These are phyloP conservation scores for Phtheirospermum japonicum DNA, from an alignment of 257 asterid species.

Conservation along the genomic window DNA sequence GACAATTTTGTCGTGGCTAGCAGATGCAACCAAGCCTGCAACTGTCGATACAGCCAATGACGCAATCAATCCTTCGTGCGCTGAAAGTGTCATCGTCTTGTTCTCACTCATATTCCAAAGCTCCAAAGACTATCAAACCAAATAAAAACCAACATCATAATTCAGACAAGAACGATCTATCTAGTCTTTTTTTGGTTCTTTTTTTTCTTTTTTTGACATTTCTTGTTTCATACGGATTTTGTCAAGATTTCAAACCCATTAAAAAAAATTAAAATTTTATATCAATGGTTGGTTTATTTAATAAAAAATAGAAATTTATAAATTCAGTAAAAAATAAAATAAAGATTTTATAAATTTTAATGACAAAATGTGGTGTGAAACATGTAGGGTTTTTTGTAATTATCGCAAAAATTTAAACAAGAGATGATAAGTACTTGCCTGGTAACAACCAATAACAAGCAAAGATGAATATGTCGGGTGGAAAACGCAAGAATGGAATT, in stretches of 20 bases:
- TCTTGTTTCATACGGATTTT: too few species aligned
- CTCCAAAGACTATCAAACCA: slow-evolving; percentile 65
- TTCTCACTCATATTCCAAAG: slow-evolving; percentile 85
- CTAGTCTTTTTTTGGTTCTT: too few species aligned
- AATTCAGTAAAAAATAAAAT: too few species aligned
- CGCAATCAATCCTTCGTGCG: slow-evolving; percentile 78
- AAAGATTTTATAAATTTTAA: too few species aligned
- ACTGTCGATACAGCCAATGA: slow-evolving; percentile 72
- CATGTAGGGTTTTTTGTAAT: neutral
- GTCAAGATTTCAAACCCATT: too few species aligned
- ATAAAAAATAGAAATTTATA: too few species aligned
- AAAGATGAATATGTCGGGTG: slow-evolving; percentile 83
- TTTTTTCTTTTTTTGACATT: too few species aligned
- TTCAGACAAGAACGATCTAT: neutral
- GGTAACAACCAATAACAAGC: slow-evolving; percentile 90
- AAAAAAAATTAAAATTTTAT: too few species aligned
- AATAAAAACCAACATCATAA: neutral
- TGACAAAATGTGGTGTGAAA: too few species aligned
- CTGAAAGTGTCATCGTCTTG: slow-evolving; percentile 77
- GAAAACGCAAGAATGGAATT: slow-evolving; percentile 85
- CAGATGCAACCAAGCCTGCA: slow-evolving; percentile 86
- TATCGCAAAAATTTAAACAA: neutral
- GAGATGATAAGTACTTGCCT: slow-evolving; percentile 54
- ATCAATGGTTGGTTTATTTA: too few species aligned
- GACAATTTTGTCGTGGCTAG: slow-evolving; percentile 82